Base-by-base conservation (phyloP, 176 grass and related monocot species). In the Phoenix roebelenii region DNA sequence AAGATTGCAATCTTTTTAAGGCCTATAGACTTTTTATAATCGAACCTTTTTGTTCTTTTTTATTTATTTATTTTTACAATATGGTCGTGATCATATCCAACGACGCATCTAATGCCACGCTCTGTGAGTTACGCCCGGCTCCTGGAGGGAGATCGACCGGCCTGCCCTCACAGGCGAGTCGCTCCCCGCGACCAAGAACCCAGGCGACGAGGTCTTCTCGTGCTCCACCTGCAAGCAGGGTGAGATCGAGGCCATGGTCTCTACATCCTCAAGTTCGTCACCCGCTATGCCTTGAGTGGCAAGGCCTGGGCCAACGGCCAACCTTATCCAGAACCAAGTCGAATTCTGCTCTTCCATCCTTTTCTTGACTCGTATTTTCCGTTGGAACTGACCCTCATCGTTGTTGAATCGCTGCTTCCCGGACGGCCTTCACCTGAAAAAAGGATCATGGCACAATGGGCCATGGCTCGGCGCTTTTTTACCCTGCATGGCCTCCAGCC, bases 191-290 rank as follows among this genome's bases (percentile, higher is more conserved):
- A 96, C 79, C 72, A 90, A 82, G 78, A 77, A 82, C 65, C 75
- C 86, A 0, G 91, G 91, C 15, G 83, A 96, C 70, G 80, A 96
- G 80, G 86, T 96, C 14, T 96, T 96, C 83, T 96, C 91, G 0
- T 86, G 86, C 0, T 96, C 91, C 6, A 96, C 91, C 3, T 88
- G 89, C 60, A 96, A 96, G 74, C 91, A 96, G 50, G 91, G 91
- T 10, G 91, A 96, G 79, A 77, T 96, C 19, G 91, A 90, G 72
- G 91, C 83, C 55, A 77, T 96, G 22, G 91, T 96, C 82, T 95
- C 18, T 85, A 95, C 76, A 28, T 89, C 4, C 82, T 95, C 69
- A 95, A 95, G 77, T 95, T 86, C 76, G 77, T 79, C 61, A 95
- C 80, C 76, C 81, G 79, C 5, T 85, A 80, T 54, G 52, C 64